phyloP scores from a whole-genome alignment of 78 protist species.

The Cavenderia fasciculata region DNA sequence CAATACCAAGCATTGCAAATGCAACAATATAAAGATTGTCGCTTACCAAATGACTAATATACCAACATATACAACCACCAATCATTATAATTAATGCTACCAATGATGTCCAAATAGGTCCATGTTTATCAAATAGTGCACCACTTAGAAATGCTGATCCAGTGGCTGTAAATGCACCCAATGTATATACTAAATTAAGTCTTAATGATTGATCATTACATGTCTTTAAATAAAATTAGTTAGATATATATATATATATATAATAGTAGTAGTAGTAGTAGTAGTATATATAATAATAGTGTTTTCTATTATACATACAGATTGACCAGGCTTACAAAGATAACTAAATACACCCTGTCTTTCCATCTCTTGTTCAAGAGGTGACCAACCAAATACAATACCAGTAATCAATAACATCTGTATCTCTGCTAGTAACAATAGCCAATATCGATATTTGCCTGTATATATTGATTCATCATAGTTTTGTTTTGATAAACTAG shows the following conservation, averaged over 20 bases:
- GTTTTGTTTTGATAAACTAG: too few species aligned
- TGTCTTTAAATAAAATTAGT: constrained; percentile 6
- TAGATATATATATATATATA: neutral
- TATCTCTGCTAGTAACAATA: constrained; percentile 10
- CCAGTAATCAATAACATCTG: constrained; percentile 53
- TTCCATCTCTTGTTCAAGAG: constrained; percentile 24
- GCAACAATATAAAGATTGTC: constrained; percentile 47
- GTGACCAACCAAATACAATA: constrained; percentile 76
- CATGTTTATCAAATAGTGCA: constrained; percentile 47
- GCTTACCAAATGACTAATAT: neutral
- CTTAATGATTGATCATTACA: constrained; percentile 31
- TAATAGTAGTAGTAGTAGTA: neutral
- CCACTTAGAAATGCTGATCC: constrained; percentile 70
- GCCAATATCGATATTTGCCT: constrained; percentile 5
- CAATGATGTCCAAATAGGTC: constrained; percentile 44
- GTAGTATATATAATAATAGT: neutral
- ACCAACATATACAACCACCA: constrained; percentile 45
- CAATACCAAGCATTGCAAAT: constrained; percentile 64
- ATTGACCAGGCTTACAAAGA: constrained; percentile 16
- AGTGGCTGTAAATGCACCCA: constrained; percentile 73
- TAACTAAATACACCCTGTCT: constrained; percentile 29
- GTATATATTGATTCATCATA: neutral
- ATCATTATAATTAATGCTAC: constrained; percentile 9
- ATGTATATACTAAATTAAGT: constrained; percentile 62
- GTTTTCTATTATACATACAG: neutral